phyloP scores from a whole-genome alignment of 2,329 filamentous ascomycete genomes.

The Paracorniculantispora psalliotae region DNA sequence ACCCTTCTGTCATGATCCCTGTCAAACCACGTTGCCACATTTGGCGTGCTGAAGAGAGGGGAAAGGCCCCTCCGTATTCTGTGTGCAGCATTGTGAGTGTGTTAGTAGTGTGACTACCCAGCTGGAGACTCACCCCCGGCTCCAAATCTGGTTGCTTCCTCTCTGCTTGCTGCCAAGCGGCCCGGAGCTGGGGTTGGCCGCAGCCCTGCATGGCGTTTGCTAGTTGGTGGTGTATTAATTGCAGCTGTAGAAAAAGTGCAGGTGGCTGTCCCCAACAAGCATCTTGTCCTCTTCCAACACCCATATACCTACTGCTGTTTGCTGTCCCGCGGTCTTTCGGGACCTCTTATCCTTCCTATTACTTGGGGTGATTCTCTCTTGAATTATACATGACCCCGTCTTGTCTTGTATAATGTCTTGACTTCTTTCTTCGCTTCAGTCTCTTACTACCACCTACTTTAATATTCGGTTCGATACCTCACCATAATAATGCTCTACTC shows the following conservation, averaged over 20 bases:
- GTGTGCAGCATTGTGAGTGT: neutral
- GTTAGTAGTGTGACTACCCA: neutral
- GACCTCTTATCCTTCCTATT: neutral
- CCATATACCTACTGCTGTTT: neutral
- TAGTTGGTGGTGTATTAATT: neutral
- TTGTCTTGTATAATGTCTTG: neutral
- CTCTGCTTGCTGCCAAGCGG: neutral
- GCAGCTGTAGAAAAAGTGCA: neutral
- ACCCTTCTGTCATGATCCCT: neutral
- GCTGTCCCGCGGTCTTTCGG: neutral
- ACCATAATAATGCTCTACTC: slow-evolving; percentile 40
- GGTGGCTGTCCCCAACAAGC: neutral
- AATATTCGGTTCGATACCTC: neutral
- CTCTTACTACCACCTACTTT: neutral
- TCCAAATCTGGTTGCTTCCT: neutral
- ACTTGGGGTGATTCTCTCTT: neutral
- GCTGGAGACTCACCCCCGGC: neutral
- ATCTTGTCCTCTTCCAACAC: neutral
- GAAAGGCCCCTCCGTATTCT: neutral
- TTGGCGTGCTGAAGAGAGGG: neutral
- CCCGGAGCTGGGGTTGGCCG: neutral
- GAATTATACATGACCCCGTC: neutral
- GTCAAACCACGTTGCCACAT: neutral
- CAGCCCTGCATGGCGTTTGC: neutral
- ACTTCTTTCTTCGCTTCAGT: neutral